Evolutionary conservation across 495 filamentous ascomycete species (phyloP), one percentile per base, ranked within the genome.

Genomic region (Talaromyces borbonicus): DNA sequence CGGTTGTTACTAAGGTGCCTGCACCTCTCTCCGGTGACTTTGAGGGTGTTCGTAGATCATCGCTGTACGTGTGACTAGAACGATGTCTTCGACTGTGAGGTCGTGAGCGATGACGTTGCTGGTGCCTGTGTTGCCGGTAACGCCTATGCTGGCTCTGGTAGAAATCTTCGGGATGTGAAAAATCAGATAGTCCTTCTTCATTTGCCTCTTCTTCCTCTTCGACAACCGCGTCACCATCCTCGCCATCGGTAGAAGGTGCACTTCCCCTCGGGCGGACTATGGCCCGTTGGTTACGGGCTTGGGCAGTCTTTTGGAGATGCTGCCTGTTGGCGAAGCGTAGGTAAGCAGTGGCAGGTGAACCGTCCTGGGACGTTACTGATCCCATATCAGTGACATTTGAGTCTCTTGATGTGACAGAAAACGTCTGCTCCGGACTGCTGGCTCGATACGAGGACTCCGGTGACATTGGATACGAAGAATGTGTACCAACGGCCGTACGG

Each of bases 51-150:
- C 38, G 9, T 26, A 7, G 15, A n/a, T 20, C 24, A 24, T 26
- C 4, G 47, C 29, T 61, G 51, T 37, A 60, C 61, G 47, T 63
- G 63, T 8, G 63, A 63, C 43, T 62, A 67, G 47, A 55, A 61
- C 25, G 63, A 62, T 8, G 62, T 63, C 20, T 64, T 65, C 18
- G 63, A 42, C 22, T 58, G 60, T 8, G 60, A 12, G n/a, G 52
- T 11, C 20, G 35, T 4, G 35, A 38, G 18, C 8, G 35, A 12
- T 38, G 35, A 11, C 22, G 35, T 2, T 38, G 35, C 8, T 42
- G 39, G 22, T 42, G 22, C 25, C 20, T 42, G 12, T 31, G 41
- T 19, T 43, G 41, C 9, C 19, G 41, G 2, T 31, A 35, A 19
- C 18, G 43, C 30, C 14, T 15, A 19, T 46, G 47, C 18, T 56